Evolutionary conservation across 306 rosid genomes (phyloP).

Genomic region (Crotalaria pallida): DNA sequence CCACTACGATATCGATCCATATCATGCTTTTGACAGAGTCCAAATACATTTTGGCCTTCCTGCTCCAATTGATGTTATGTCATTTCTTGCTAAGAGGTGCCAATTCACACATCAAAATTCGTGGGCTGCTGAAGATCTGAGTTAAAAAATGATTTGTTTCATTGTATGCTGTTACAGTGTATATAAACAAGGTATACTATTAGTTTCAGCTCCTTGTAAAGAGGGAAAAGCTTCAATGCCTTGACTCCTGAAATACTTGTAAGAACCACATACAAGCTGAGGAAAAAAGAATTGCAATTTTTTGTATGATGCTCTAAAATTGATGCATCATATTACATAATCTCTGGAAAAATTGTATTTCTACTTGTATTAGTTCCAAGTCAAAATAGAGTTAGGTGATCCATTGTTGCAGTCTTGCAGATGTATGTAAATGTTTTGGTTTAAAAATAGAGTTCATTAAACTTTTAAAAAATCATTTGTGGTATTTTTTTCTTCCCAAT

Average conservation of each 20-base stretch:
- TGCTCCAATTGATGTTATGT: constrained; percentile 16
- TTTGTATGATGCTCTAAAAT: constrained; percentile 41
- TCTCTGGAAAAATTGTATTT: constrained; percentile 16
- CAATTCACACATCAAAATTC: constrained; percentile 19
- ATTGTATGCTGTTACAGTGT: constrained; percentile 44
- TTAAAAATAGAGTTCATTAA: too few relatives aligned
- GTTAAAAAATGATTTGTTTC: constrained; percentile 31
- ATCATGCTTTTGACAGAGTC: constrained; percentile 4
- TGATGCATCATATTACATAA: constrained; percentile 36
- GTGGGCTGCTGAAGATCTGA: constrained; percentile 27
- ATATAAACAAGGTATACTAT: constrained; percentile 56
- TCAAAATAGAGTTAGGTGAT: constrained; percentile 9
- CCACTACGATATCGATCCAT: constrained; percentile 11
- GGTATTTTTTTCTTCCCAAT: neutral
- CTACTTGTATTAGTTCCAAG: neutral
- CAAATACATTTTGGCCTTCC: constrained; percentile 7
- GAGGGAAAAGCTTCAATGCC: constrained; percentile 39
- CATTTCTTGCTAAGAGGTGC: constrained; percentile 16
- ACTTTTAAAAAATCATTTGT: too few relatives aligned
- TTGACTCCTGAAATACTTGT: constrained; percentile 36
- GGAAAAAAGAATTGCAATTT: constrained; percentile 27
- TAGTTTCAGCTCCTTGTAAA: constrained; percentile 61
- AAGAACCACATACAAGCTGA: constrained; percentile 29
- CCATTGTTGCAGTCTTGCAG: neutral
- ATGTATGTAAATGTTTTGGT: constrained; percentile 6